phyloP scores from a whole-genome alignment of 2,329 filamentous ascomycete species.

The Penicillium griseofulvum region DNA sequence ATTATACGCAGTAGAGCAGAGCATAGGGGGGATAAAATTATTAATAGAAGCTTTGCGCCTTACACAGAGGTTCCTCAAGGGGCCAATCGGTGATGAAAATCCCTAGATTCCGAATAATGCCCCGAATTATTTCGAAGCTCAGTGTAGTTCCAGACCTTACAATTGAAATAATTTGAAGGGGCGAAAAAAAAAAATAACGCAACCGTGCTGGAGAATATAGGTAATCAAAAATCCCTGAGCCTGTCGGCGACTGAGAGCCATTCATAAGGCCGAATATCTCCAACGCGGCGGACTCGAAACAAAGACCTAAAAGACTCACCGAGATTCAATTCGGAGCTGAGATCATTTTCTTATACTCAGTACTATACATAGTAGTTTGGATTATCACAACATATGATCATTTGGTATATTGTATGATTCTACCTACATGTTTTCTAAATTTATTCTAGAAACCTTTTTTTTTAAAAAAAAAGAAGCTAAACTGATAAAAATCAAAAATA shows the following conservation, averaged over 20 bases:
- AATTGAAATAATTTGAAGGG: neutral
- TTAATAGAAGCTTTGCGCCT: conserved; percentile 7
- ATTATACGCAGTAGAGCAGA: conserved; percentile 5
- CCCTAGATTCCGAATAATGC: conserved; percentile 9
- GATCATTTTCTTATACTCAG: too few species aligned
- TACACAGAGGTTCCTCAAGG: conserved; percentile 2
- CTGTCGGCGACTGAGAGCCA: conserved; percentile 12
- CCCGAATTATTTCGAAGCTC: neutral
- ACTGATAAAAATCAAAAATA: neutral
- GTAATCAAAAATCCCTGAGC: neutral
- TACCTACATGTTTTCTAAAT: neutral
- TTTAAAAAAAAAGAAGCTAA: neutral
- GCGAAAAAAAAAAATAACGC: conserved; percentile 1
- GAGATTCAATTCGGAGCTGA: conserved; percentile 4
- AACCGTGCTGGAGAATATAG: conserved; percentile 1
- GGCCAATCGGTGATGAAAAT: conserved; percentile 9
- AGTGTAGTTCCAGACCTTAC: conserved; percentile 4
- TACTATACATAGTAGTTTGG: too few species aligned
- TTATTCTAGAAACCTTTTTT: neutral
- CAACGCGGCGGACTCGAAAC: conserved; percentile 9
- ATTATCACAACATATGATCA: too few species aligned
- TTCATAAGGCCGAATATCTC: conserved; percentile 3
- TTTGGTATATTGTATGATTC: too few species aligned
- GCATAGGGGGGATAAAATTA: conserved; percentile 4
- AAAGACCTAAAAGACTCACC: conserved; percentile 7